phyloP scores from a whole-genome alignment of 306 rosid genomes.

The Hippophae tibetana region DNA sequence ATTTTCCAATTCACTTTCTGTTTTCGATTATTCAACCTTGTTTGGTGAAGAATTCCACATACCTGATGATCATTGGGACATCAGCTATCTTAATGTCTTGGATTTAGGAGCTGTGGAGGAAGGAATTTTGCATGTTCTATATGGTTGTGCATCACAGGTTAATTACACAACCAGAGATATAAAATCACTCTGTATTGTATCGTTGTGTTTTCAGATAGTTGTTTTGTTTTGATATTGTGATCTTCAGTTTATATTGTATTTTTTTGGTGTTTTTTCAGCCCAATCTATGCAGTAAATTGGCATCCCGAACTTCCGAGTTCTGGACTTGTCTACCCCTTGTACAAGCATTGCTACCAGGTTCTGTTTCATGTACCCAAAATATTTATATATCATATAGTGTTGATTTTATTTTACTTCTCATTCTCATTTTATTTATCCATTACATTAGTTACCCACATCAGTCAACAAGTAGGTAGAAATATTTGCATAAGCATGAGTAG shows the following conservation, averaged over 20 bases:
- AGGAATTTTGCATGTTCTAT: constrained; percentile 80
- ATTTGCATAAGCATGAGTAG: too few species aligned
- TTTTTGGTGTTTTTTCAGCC: constrained; percentile 49
- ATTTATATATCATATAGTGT: not conserved
- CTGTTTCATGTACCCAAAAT: constrained; percentile 15
- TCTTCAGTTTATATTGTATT: constrained; percentile 13
- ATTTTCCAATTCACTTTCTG: constrained; percentile 33
- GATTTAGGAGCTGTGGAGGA: constrained; percentile 86
- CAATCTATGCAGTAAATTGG: constrained; percentile 73
- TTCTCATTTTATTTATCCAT: too few species aligned
- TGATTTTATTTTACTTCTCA: too few species aligned
- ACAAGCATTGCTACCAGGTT: constrained; percentile 92
- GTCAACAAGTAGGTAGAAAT: too few species aligned
- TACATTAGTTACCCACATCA: too few species aligned
- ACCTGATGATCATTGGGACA: constrained; percentile 69
- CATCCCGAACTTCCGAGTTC: constrained; percentile 63
- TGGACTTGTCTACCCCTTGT: constrained; percentile 75
- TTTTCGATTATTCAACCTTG: constrained; percentile 62
- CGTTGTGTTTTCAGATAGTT: constrained; percentile 13
- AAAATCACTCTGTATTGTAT: constrained; percentile 6
- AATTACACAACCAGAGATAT: constrained; percentile 23
- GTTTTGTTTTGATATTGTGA: constrained; percentile 3
- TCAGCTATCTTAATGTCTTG: constrained; percentile 60
- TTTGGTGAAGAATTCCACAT: constrained; percentile 77
- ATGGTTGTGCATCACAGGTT: constrained; percentile 93